Evolutionary conservation across 768 basidiomycete genomes (phyloP).

Genomic region (Boletus subcaerulescens): DNA sequence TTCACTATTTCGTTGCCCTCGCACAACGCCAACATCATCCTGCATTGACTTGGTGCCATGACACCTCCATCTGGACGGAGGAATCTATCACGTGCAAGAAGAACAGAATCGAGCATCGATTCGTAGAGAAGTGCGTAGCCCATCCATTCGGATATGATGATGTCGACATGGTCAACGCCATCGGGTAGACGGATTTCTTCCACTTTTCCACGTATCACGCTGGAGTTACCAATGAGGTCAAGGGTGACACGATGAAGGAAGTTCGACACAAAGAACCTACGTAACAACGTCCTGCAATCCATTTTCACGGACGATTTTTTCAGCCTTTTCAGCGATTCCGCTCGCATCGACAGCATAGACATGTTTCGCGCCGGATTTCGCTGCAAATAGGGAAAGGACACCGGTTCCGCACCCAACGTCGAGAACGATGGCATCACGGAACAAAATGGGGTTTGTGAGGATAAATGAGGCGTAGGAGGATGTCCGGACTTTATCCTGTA

Average conservation of each 20-base stretch:
- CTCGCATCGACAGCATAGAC: constrained; percentile 94
- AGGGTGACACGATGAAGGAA: neutral
- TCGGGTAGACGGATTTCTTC: constrained; percentile 83
- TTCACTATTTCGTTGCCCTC: constrained; percentile 72
- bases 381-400: constrained; percentile 87
- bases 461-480: constrained; percentile 92
- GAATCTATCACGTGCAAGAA: constrained; percentile 85
- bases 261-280: constrained; percentile 27
- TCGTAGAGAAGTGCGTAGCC: constrained; percentile 90
- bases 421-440: constrained; percentile 82
- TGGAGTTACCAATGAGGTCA: constrained; percentile 21
- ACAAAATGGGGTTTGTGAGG: constrained; percentile 73
- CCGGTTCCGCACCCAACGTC: constrained; percentile 98
- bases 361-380: constrained; percentile 81
- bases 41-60: constrained; percentile 88
- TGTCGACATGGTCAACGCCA: constrained; percentile 73
- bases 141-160: constrained; percentile 99
- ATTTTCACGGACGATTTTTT: constrained; percentile 76
- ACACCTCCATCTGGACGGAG: constrained; percentile 66
- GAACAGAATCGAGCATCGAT: constrained; percentile 95
- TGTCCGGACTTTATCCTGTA: constrained; percentile 92
- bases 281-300: constrained; percentile 70
- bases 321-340: constrained; percentile 72
- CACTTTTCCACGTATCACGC: constrained; percentile 86
- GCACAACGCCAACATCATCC: constrained; percentile 81